Conservation (phyloP, 2,329 filamentous ascomycete genomes). For the Colletotrichum salicis region DNA sequence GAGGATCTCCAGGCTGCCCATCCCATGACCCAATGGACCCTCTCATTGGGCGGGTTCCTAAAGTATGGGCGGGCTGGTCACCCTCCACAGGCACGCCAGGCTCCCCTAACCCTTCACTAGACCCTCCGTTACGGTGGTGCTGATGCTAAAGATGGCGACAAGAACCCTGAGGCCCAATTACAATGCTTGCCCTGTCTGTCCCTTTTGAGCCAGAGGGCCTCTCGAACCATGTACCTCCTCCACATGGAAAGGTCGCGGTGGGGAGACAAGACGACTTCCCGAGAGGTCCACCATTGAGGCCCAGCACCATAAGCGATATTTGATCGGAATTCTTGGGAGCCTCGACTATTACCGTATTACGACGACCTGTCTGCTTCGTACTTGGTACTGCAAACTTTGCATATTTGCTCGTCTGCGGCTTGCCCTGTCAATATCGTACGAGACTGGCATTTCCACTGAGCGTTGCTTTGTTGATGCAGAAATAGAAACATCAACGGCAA, state of each 20-base stretch:
- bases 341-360: constrained; percentile 2
- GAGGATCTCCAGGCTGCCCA: background rate
- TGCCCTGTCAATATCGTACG: background rate
- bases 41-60: background rate
- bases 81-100: background rate
- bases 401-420: background rate
- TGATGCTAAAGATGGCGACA: constrained; percentile 16
- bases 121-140: constrained; percentile 9
- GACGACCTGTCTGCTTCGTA: constrained; percentile 14
- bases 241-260: constrained; percentile 23
- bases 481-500: constrained; percentile 16
- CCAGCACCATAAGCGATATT: constrained; percentile 33
- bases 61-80: constrained; percentile 25
- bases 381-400: background rate
- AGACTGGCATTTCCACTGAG: constrained; percentile 12
- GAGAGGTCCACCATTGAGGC: constrained; percentile 17
- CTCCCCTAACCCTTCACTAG: background rate
- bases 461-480: constrained; percentile 24
- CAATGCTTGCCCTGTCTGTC: constrained; percentile 23
- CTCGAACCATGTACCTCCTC: constrained; percentile 34
- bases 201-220: constrained; percentile 22
- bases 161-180: constrained; percentile 18
- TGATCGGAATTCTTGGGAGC: constrained; percentile 13
- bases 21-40: no score
- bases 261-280: constrained; percentile 14